Conservation (phyloP, 2,329 filamentous ascomycete genomes). For the Geosmithia putterillii region DNA sequence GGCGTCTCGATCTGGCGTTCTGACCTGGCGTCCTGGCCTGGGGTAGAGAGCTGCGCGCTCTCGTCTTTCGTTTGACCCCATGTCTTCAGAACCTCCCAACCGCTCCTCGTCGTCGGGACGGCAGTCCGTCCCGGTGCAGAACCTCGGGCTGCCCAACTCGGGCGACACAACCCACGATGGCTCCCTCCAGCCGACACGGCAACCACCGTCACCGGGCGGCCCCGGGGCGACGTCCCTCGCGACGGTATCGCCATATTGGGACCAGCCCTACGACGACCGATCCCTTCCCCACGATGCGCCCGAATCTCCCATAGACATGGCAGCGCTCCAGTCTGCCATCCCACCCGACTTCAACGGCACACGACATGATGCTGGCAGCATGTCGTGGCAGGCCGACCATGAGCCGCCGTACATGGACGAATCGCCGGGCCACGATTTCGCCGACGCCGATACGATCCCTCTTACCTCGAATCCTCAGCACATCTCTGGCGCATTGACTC, state of each 20-base stretch:
- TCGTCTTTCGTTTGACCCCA: conserved; percentile 5
- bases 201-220: conserved; percentile 5
- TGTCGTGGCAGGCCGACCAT: neutral
- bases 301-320: conserved; percentile 39
- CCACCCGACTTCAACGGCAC: conserved; percentile 27
- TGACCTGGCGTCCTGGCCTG: neutral
- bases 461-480: conserved; percentile 43
- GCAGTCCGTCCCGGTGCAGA: conserved; percentile 58
- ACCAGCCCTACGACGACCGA: conserved; percentile 27
- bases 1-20: neutral
- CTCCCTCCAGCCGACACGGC: conserved; percentile 3
- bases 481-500: conserved; percentile 35
- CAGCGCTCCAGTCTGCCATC: conserved; percentile 40
- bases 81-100: conserved; percentile 16
- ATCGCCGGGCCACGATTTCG: conserved; percentile 19
- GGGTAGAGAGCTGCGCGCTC: neutral
- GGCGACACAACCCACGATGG: neutral
- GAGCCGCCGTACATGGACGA: conserved; percentile 20
- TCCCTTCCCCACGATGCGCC: conserved; percentile 22
- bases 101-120: conserved; percentile 12
- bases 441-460: conserved; percentile 47
- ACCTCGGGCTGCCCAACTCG: conserved; percentile 26
- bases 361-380: neutral
- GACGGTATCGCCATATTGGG: conserved; percentile 40
- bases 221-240: conserved; percentile 21